Conservation (phyloP, 176 grass and related monocot genomes). For the Tuctoria greenei region DNA sequence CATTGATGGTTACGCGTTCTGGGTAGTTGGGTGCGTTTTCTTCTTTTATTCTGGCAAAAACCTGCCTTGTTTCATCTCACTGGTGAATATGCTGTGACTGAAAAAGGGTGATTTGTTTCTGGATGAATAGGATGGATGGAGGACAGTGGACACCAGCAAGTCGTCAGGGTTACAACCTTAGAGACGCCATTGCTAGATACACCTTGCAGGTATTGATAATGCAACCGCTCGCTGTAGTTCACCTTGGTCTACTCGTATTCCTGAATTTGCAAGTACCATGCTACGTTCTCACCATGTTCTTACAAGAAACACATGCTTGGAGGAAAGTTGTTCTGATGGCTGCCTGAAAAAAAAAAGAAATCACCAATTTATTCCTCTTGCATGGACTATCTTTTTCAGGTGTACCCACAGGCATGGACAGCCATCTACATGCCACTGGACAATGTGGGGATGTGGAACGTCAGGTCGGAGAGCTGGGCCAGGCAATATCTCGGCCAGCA, state of each 20-base stretch:
- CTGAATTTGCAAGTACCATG: neutral
- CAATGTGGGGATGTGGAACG: conserved; percentile 97
- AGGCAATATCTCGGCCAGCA: conserved; percentile 89
- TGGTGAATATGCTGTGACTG: neutral
- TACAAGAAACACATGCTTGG: neutral
- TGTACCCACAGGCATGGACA: conserved; percentile 84
- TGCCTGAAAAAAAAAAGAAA: neutral
- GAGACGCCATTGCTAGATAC: conserved; percentile 75
- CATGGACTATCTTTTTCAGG: conserved; percentile 41
- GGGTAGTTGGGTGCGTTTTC: conserved; percentile 66
- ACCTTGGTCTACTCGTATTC: neutral
- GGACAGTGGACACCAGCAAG: conserved; percentile 65
- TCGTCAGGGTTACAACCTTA: conserved; percentile 71
- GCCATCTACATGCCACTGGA: conserved; percentile 94
- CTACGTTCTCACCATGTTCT: neutral
- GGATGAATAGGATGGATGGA: conserved; percentile 71
- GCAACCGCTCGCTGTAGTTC: neutral
- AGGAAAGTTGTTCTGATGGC: neutral
- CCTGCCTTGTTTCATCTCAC: neutral
- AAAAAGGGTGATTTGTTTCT: neutral
- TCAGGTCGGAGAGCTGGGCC: conserved; percentile 90
- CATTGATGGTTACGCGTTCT: conserved; percentile 91
- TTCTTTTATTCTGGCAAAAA: neutral
- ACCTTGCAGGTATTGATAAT: conserved; percentile 66
- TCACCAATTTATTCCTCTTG: neutral